These are phyloP conservation scores for Scheffersomyces spartinae DNA, from an alignment of 805 yeast species.

Conservation along the genomic window DNA sequence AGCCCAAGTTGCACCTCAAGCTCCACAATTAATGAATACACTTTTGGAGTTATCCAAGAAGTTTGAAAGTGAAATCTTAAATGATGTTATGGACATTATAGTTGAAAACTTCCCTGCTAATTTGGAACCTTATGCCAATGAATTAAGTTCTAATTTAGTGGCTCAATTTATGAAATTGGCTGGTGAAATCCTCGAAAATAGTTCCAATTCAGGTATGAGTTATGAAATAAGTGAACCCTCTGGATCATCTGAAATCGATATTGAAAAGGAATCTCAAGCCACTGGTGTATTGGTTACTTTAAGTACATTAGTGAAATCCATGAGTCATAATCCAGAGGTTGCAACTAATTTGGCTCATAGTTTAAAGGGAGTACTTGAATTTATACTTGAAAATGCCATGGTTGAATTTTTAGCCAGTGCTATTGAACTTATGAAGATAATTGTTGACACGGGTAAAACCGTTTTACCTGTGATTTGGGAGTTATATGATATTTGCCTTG, in stretches of 20 bases:
- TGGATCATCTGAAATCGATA: too few relatives aligned
- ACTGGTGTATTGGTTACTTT: constrained; percentile 30
- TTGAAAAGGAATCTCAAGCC: constrained; percentile 33
- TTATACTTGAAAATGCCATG: constrained; percentile 29
- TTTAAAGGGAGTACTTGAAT: too few relatives aligned
- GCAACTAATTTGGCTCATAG: constrained; percentile 23
- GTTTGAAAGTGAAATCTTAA: constrained; percentile 31
- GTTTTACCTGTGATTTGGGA: constrained; percentile 46
- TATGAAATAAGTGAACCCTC: too few relatives aligned
- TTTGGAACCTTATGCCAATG: constrained; percentile 30
- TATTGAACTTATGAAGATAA: constrained; percentile 39
- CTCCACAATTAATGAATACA: constrained; percentile 33
- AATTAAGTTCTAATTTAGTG: constrained; percentile 26
- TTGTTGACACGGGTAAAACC: constrained; percentile 39
- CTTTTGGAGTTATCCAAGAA: constrained; percentile 33
- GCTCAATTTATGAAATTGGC: constrained; percentile 22
- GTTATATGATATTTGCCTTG: constrained; percentile 34
- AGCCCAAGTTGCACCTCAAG: constrained; percentile 28
- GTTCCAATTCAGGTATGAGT: too few relatives aligned
- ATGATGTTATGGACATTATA: constrained; percentile 33
- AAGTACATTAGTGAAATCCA: constrained; percentile 30
- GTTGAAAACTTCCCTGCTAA: constrained; percentile 31
- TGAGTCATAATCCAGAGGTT: constrained; percentile 29
- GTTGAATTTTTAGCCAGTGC: constrained; percentile 25
- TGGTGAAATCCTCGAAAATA: constrained; percentile 10